Base-by-base conservation (phyloP, 495 filamentous ascomycete genomes). In the Mytilinidion resinicola region DNA sequence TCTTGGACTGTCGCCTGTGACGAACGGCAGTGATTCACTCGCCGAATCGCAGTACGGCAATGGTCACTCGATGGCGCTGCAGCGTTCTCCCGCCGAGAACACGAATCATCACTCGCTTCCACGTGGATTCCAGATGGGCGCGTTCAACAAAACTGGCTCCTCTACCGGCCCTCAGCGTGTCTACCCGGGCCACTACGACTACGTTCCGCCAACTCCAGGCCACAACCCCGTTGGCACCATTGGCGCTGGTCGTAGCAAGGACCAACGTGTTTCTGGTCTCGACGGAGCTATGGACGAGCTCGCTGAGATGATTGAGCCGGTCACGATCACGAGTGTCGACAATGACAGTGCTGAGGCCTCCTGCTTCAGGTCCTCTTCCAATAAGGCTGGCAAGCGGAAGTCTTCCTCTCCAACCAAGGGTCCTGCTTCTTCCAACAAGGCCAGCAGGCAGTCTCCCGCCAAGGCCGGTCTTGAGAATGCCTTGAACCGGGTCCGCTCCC, bases 401-500 rank as follows among this genome's bases (percentile, higher is more conserved):
- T 20, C 41, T 8, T 30, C 49, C 19, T 56, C 63, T 4, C 59
- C 60, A 36, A 39, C 56, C 9, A 61, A 60, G 54, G 4, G 20
- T 4, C n/a, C 48, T 11, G 51, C 11, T 20, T 61, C 64, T 14
- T 57, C 58, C 5, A 64, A 59, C 53, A 64, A 67, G 48, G 6
- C 53, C 30, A 49, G 57, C 35, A 55, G 64, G 61, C 61, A 57
- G 47, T 65, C 59, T 19, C 70, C 70, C 17, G 65, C 70, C 4
- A 64, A 68, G 37, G 69, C 57, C 35, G 65, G 59, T 58, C 68
- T 72, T 53, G 69, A 70, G 57, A 51, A 66, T 17, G 59, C 71
- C 15, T 68, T 67, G 4, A 67, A 69, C 60, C 71, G 64, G 49
- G 53, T 71, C 38, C 21, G 54, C 12, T 43, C 58, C 20, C 9